Conservation (phyloP, 192 early-diverging fungal species). For the Backusella liffmaniae region DNA sequence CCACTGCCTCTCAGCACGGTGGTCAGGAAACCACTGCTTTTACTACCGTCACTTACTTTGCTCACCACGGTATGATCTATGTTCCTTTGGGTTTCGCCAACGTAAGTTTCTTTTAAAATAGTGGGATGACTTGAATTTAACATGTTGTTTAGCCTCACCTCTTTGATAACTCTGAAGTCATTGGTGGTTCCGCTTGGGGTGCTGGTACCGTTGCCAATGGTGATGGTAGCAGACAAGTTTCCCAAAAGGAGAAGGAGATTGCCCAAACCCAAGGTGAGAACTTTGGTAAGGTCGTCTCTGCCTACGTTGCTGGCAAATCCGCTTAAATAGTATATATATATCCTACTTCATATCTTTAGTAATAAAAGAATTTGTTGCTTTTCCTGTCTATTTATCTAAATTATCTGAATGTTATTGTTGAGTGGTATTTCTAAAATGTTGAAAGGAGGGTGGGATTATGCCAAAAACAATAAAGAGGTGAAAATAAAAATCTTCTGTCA, state of each 20-base stretch:
- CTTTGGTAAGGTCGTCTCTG: constrained; percentile 51
- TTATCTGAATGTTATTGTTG: no score
- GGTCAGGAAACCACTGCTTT: constrained; percentile 77
- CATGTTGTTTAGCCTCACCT: constrained; percentile 30
- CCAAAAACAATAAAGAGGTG: no score
- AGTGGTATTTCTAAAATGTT: no score
- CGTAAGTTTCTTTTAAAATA: neutral
- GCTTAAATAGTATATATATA: neutral
- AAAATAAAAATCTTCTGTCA: no score
- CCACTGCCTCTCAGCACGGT: constrained; percentile 72
- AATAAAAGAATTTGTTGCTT: no score
- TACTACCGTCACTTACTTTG: constrained; percentile 61
- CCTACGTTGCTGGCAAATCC: constrained; percentile 16
- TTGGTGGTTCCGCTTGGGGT: constrained; percentile 24
- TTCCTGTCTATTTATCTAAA: no score
- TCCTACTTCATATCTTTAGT: no score
- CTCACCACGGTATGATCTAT: constrained; percentile 76
- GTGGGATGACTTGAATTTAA: neutral
- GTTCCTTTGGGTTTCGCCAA: constrained; percentile 67
- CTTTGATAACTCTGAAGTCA: constrained; percentile 39
- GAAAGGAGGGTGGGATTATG: no score
- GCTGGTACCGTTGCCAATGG: constrained; percentile 26
- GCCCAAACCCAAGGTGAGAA: constrained; percentile 58
- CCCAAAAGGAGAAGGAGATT: constrained; percentile 65
- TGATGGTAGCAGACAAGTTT: constrained; percentile 64